Conservation (phyloP, 352 stramenopile genomes). For the Halophytophthora batemanensis region DNA sequence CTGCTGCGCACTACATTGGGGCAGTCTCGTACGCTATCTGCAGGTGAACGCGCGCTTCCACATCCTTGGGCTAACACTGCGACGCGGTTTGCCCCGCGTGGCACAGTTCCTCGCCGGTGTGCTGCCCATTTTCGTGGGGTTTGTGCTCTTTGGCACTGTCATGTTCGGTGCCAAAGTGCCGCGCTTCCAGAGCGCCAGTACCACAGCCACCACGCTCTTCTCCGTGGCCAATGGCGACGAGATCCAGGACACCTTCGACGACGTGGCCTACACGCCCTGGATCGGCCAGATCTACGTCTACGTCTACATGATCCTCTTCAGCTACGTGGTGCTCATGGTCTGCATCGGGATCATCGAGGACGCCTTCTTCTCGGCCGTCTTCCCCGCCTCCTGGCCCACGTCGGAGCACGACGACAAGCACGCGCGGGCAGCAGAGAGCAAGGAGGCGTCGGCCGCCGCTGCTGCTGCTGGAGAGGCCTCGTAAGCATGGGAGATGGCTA, state of each 20-base stretch:
- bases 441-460: background rate
- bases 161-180: conserved; percentile 84
- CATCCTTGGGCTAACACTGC: conserved; percentile 75
- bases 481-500: no score
- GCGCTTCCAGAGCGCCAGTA: conserved; percentile 63
- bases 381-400: conserved; percentile 57
- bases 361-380: conserved; percentile 83
- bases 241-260: conserved; percentile 83
- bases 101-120: conserved; percentile 82
- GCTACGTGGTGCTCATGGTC: conserved; percentile 88
- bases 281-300: conserved; percentile 86
- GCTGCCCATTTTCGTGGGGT: conserved; percentile 79
- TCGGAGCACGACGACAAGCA: conserved; percentile 4
- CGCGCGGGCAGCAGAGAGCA: conserved; percentile 1
- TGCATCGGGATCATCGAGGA: conserved; percentile 90
- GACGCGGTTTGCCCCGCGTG: conserved; percentile 62
- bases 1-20: conserved; percentile 73
- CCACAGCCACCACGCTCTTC: conserved; percentile 79
- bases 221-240: conserved; percentile 86
- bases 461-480: background rate
- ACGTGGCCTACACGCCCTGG: conserved; percentile 64
- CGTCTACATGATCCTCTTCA: conserved; percentile 86
- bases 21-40: conserved; percentile 72
- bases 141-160: conserved; percentile 81
- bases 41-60: conserved; percentile 68